Base-by-base conservation (phyloP, 495 filamentous ascomycete species). In the Emericellopsis terricola region DNA sequence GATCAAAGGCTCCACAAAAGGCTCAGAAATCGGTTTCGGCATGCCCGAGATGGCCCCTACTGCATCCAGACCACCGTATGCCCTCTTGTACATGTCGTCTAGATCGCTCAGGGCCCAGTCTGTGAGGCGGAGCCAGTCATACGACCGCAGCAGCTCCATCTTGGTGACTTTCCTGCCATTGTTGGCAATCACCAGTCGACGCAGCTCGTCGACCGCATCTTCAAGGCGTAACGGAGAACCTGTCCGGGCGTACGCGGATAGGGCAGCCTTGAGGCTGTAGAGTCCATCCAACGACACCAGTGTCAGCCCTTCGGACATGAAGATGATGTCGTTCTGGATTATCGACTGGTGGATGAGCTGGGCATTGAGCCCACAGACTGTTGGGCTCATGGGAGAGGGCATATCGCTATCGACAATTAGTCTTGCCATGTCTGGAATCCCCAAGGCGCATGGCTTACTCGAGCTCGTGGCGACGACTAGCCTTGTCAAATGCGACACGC, bases 211-310 rank as follows among this genome's bases (percentile, higher is more conserved):
- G 18, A 65, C 60, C 1, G 59, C 57, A 29, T 67, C 59, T 36
- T 67, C 63, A n/a, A 79, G 58, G 10, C 62, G 57, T 4, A 62
- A 56, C 31, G 59, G 62, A 14, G 70, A 69, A 7, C 49, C 50
- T 23, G 64, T 53, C 31, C 55, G 64, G 19, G 57, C 49, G 35
- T 77, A 68, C 13, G 67, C 60, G 36, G 69, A 67, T 2, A 81
- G 59, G 3, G 70, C 61, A 20, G 66, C 62, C 44, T 80, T 78
- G 57, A 84, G 75, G 28, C 69, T 79, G 52, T 80, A 81, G 43
- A 81, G 58, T 37, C 74, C 67, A 49, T 84, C 77, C 28, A 82
- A 65, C 11, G 68, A 71, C 1, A 82, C 52, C 19, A 82, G 50
- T 1, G 69, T 78, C 19, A 84, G 54, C 23, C 72, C 73, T 30